Evolutionary conservation across 305 asterid genomes (phyloP).

Genomic region (Fraxinus velutina): DNA sequence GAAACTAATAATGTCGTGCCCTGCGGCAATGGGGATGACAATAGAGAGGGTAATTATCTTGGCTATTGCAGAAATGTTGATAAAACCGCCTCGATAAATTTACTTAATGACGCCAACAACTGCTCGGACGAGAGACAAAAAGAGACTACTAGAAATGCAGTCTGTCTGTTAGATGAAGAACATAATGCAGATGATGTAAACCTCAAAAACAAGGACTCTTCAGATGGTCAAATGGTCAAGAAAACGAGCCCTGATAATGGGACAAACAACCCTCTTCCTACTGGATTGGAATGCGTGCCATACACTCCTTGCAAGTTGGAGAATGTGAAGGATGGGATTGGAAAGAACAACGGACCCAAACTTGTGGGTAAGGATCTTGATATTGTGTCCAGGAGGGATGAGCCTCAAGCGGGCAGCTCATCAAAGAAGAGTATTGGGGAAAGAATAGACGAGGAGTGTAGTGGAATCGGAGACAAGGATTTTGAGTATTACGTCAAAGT

Average conservation of each 20-base stretch:
- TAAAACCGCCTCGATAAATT: conserved; percentile 27
- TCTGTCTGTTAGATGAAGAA: conserved; percentile 31
- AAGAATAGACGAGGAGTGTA: conserved; percentile 37
- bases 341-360: conserved; percentile 36
- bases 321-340: conserved; percentile 40
- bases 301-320: conserved; percentile 73
- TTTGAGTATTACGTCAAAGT: conserved; percentile 71
- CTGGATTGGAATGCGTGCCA: conserved; percentile 56
- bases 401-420: conserved; percentile 62
- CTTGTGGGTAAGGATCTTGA: conserved; percentile 31
- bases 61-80: conserved; percentile 24
- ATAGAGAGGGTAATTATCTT: conserved; percentile 30
- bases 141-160: conserved; percentile 22
- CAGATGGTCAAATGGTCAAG: conserved; percentile 30
- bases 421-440: conserved; percentile 60
- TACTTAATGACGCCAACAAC: conserved; percentile 13
- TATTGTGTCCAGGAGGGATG: conserved; percentile 35
- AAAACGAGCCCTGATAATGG: conserved; percentile 52
- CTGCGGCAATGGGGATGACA: conserved; percentile 33
- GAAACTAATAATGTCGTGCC: conserved; percentile 49
- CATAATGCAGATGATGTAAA: conserved; percentile 28
- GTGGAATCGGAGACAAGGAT: conserved; percentile 51
- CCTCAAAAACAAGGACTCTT: conserved; percentile 35
- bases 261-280: conserved; percentile 34
- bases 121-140: conserved; percentile 33